phyloP scores from a whole-genome alignment of 306 rosid genomes.

The Lotus japonicus region DNA sequence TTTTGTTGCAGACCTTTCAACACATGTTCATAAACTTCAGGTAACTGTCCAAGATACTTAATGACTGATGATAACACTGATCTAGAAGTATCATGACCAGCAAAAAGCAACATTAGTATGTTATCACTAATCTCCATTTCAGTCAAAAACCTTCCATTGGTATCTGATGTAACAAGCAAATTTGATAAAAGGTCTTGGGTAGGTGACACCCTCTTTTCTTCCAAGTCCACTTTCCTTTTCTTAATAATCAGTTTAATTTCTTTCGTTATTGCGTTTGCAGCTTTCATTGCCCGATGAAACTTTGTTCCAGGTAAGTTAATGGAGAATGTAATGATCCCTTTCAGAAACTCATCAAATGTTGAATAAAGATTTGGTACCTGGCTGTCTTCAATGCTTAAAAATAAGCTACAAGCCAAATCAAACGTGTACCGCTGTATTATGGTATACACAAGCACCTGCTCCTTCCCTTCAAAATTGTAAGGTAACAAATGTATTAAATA shows the following conservation, averaged over 20 bases:
- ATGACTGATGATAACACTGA: conserved; percentile 32
- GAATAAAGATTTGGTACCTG: conserved; percentile 13
- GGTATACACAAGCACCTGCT: conserved; percentile 24
- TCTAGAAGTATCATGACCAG: conserved; percentile 42
- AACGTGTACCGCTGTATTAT: conserved; percentile 27
- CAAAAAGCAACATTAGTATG: conserved; percentile 36
- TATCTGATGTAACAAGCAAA: conserved; percentile 32
- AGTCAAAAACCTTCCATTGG: conserved; percentile 31
- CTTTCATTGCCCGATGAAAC: conserved; percentile 28
- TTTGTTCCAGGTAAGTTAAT: conserved; percentile 40
- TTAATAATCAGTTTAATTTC: conserved; percentile 21
- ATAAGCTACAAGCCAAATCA: conserved; percentile 38
- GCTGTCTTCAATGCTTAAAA: conserved; percentile 35
- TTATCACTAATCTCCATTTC: conserved; percentile 39
- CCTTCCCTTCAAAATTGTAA: conserved; percentile 32
- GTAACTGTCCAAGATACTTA: conserved; percentile 39
- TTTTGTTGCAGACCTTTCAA: conserved; percentile 21
- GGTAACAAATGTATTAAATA: neutral
- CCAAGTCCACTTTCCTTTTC: conserved; percentile 33
- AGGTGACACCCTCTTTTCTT: conserved; percentile 28
- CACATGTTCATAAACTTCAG: conserved; percentile 41
- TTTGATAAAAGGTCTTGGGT: conserved; percentile 39
- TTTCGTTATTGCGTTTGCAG: conserved; percentile 26
- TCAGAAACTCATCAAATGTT: conserved; percentile 28
- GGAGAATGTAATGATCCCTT: conserved; percentile 36